Evolutionary conservation across 768 basidiomycete genomes (phyloP), one percentile per base, ranked within the genome.

Genomic region (Kondoa malvinella): DNA sequence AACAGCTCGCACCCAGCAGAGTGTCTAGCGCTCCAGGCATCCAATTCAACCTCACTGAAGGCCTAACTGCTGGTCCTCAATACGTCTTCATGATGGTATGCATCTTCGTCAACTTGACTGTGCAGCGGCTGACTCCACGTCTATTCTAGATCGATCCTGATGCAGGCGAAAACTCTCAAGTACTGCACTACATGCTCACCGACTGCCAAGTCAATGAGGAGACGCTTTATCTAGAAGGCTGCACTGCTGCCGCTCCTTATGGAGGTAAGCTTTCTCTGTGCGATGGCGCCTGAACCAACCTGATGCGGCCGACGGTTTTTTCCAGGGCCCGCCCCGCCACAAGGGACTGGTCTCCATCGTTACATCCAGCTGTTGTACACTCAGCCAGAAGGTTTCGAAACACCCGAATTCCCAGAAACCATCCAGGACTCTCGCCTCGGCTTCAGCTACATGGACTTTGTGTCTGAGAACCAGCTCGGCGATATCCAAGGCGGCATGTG

Each of bases 331-430:
- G n/a, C n/a, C n/a, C 26, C 25, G 12, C 59, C 59, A 50, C 40
- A 50, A 50, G 40, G 40, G 21, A 50, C 40, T 50, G 40, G 40
- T 21, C 40, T 50, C 12, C 59, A 60, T n/a, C 8, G 59, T 12
- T 60, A 60, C 30, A 31, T 60, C n/a, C 26, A 26, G 25, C 59
- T 60, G 4, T n/a, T 60, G 8, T 60, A 60, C 59, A 27, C 59
- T 60, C 59, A 60, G 30, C 59, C 59, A 27, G 8, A 8, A 27
- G 59, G 59, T 12, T 60, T 60, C 30, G 16, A 4, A 12, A 8
- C 8, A n/a, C 59, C 59, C 25, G n/a, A 26, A 4, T 31, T 12
- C 26, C 59, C 59, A 60, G 59, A 60, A 4, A 60, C 59, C 25
- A 27, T 60, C 16, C 25, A 27, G 16, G 59, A 31, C 25, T 27